phyloP scores from a whole-genome alignment of 2,329 filamentous ascomycete species.

The Cordyceps javanica region DNA sequence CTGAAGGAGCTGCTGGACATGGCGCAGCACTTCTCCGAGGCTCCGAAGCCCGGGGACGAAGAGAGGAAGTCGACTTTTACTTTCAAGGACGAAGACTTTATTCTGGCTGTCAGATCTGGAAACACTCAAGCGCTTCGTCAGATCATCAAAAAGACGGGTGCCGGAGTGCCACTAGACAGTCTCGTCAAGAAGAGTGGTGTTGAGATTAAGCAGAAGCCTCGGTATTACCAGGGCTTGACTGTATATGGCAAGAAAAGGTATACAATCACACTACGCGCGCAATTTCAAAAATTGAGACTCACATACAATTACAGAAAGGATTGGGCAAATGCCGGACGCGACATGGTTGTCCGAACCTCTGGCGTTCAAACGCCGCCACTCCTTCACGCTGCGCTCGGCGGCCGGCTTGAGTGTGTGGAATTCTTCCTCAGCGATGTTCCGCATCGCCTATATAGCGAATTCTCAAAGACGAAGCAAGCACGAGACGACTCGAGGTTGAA shows the following conservation, averaged over 20 bases:
- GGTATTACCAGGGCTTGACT: slow-evolving; percentile 70
- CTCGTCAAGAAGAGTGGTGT: slow-evolving; percentile 61
- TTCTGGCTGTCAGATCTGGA: slow-evolving; percentile 37
- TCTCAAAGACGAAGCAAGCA: slow-evolving; percentile 52
- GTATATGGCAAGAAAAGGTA: slow-evolving; percentile 66
- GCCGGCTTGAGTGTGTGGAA: slow-evolving; percentile 62
- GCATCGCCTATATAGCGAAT: slow-evolving; percentile 60
- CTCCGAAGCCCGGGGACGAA: slow-evolving; percentile 28
- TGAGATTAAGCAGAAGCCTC: slow-evolving; percentile 56
- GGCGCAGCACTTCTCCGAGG: slow-evolving; percentile 37
- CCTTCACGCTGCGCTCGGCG: slow-evolving; percentile 48
- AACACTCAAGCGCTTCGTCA: slow-evolving; percentile 53
- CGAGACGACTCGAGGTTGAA: slow-evolving; percentile 56
- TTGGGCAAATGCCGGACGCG: slow-evolving; percentile 62
- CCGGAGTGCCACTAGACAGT: slow-evolving; percentile 61
- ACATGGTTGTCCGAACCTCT: slow-evolving; percentile 31
- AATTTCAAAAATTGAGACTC: slow-evolving; percentile 11
- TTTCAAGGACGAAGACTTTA: slow-evolving; percentile 37
- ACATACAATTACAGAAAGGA: slow-evolving; percentile 40
- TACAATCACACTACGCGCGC: not conserved
- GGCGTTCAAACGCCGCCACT: slow-evolving; percentile 50
- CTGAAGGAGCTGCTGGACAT: slow-evolving; percentile 54
- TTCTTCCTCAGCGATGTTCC: slow-evolving; percentile 73
- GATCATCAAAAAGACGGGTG: slow-evolving; percentile 60
- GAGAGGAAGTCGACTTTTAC: slow-evolving; percentile 30